phyloP scores from a whole-genome alignment of 805 yeast genomes.

The Suhomyces prunicola region DNA sequence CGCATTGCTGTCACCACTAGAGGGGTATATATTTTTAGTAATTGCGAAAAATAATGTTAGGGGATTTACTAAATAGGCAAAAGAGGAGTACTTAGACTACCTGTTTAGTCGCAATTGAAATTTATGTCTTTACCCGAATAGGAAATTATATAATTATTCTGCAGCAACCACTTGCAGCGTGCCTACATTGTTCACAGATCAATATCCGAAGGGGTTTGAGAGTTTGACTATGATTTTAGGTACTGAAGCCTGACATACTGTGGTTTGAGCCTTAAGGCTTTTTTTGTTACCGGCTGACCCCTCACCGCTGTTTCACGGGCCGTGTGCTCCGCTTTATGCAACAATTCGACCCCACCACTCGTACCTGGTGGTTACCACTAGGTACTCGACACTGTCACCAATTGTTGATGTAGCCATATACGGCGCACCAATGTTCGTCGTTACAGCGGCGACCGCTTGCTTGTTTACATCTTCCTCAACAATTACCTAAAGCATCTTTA shows the following conservation, averaged over 20 bases:
- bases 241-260: background rate
- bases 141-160: background rate
- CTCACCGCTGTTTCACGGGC: background rate
- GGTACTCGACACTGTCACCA: background rate
- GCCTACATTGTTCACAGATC: constrained; percentile 3
- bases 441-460: background rate
- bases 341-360: background rate
- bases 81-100: constrained; percentile 9
- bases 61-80: constrained; percentile 9
- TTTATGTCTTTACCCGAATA: background rate
- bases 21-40: background rate
- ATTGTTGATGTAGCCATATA: background rate
- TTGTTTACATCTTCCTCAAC: background rate
- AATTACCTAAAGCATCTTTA: background rate
- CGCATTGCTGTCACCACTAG: background rate
- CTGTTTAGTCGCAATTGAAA: constrained; percentile 1
- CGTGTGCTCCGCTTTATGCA: background rate
- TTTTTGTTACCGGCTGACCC: background rate
- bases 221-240: background rate
- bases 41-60: background rate
- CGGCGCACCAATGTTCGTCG: background rate
- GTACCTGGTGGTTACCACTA: background rate
- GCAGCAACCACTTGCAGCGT: constrained; percentile 2
- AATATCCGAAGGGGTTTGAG: background rate
- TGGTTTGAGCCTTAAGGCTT: background rate